A percentile compares a stretch with the other conserved stretches of the same genome.
phyloP scores from a whole-genome alignment of 441 rosid genomes.

The Populus hybrid region DNA sequence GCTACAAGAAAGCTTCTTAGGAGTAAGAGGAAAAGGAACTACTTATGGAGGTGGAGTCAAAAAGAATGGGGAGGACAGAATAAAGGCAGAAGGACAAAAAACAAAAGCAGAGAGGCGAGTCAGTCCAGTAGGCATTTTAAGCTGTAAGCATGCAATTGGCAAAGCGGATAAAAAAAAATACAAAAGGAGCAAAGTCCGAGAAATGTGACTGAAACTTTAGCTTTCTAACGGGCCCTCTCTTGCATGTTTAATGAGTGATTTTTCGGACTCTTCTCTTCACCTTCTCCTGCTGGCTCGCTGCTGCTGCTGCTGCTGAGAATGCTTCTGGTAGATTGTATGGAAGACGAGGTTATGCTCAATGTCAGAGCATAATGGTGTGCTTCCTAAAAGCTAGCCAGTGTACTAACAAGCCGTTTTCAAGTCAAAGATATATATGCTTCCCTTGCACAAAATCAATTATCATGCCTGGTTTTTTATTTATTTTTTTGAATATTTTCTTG shows the following conservation, averaged over 20 bases:
- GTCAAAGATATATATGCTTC: neutral
- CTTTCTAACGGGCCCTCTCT: constrained; percentile 4
- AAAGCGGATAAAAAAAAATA: neutral
- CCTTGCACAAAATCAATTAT: no score
- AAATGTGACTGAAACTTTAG: neutral
- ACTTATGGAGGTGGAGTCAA: neutral
- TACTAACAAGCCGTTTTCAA: neutral
- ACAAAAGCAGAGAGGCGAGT: neutral
- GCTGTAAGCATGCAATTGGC: neutral
- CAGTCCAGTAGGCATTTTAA: neutral
- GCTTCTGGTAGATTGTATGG: neutral
- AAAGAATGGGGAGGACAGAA: neutral
- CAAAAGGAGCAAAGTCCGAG: neutral
- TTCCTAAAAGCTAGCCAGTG: constrained; percentile 1
- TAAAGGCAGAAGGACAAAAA: neutral
- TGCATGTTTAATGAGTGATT: neutral
- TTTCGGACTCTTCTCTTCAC: neutral
- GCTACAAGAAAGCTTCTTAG: neutral
- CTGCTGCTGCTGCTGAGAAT: neutral
- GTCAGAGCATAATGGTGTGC: neutral
- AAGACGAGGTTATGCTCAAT: neutral
- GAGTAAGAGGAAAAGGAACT: neutral
- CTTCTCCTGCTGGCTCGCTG: neutral
- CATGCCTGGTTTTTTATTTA: neutral
- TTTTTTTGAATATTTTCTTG: no score